Evolutionary conservation across 768 basidiomycete species (phyloP).

Genomic region (Tricholoma sp.): DNA sequence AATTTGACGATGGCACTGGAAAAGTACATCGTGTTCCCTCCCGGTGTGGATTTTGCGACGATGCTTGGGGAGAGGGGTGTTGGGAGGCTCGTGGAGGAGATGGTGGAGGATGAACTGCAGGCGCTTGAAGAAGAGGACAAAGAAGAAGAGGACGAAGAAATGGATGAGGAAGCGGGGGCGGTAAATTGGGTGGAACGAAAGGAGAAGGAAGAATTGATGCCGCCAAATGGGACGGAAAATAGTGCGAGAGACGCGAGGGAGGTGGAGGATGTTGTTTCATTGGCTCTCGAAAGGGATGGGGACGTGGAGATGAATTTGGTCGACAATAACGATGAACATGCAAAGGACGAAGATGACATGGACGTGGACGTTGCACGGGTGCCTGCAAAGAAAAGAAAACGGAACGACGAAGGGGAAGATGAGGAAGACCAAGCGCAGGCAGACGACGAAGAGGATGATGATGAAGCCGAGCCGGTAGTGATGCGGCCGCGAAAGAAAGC

Average conservation of each 20-base stretch:
- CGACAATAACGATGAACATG: conserved; percentile 3
- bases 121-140: conserved; percentile 20
- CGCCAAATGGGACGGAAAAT: conserved; percentile 24
- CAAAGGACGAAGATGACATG: not conserved
- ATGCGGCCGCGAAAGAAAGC: conserved; percentile 1
- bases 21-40: conserved; percentile 67
- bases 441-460: conserved; percentile 5
- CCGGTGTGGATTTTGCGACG: conserved; percentile 57
- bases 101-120: conserved; percentile 21
- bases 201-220: conserved; percentile 6
- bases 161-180: conserved; percentile 8
- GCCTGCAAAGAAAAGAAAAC: not conserved
- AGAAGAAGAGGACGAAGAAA: conserved; percentile 11
- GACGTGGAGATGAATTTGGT: conserved; percentile 7
- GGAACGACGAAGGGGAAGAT: not conserved
- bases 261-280: conserved; percentile 19
- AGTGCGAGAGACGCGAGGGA: conserved; percentile 24
- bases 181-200: conserved; percentile 2
- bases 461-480: conserved; percentile 2
- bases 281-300: conserved; percentile 7
- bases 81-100: conserved; percentile 22
- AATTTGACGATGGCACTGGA: conserved; percentile 56
- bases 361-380: conserved; percentile 1
- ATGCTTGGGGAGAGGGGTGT: conserved; percentile 39
- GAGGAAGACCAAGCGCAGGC: conserved; percentile 5